Percentiles rank a stretch among this genome's conserved stretches.
These are phyloP conservation scores for Scheffersomyces titani DNA, from an alignment of 1,139 yeast genomes.

Conservation along the genomic window DNA sequence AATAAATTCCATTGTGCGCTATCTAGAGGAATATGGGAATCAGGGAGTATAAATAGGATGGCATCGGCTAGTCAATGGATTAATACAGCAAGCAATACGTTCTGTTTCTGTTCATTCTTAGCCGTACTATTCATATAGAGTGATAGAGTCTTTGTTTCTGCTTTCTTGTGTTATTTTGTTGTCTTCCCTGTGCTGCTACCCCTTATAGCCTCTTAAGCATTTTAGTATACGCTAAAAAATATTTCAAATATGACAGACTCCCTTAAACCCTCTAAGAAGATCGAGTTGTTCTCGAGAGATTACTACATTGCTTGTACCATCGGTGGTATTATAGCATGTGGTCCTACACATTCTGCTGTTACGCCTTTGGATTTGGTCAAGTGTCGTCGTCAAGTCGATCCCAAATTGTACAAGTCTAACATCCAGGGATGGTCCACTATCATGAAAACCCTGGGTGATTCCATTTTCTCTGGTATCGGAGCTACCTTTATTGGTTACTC, in stretches of 20 bases:
- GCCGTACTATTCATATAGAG: neutral
- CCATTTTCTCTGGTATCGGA: conserved; percentile 82
- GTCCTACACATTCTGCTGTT: conserved; percentile 91
- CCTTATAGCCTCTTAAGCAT: neutral
- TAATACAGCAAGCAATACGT: too few relatives aligned
- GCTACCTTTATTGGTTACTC: conserved; percentile 92
- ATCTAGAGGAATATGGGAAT: neutral
- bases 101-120: neutral
- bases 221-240: neutral
- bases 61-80: neutral
- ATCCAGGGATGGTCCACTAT: conserved; percentile 78
- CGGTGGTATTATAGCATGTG: conserved; percentile 92
- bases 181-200: neutral
- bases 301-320: conserved; percentile 82
- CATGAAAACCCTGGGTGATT: conserved; percentile 72
- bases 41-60: neutral
- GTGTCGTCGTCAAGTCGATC: conserved; percentile 86
- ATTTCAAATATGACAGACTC: neutral
- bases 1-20: neutral
- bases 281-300: conserved; percentile 63
- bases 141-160: neutral
- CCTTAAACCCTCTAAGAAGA: conserved; percentile 12
- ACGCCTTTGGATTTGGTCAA: conserved; percentile 93
- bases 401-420: conserved; percentile 70
- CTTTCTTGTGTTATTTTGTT: neutral